A percentile compares a stretch with the other conserved stretches of the same genome.
phyloP scores from a whole-genome alignment of 2,329 filamentous ascomycete genomes.

The Calonectria multiphialidica region DNA sequence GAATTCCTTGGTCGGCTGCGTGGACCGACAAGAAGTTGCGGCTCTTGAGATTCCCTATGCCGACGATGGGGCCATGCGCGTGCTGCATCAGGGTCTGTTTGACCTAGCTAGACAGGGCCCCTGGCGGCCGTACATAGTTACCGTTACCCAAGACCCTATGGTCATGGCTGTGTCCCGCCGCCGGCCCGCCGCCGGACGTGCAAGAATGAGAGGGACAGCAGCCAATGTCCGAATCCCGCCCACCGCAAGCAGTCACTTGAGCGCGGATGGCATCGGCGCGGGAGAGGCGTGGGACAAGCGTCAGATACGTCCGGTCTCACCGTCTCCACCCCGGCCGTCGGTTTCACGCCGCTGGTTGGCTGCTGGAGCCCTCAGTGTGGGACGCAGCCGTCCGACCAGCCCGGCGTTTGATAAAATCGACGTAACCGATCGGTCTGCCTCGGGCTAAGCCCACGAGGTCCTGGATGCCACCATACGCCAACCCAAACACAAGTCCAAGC shows the following conservation, averaged over 20 bases:
- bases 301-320: slow-evolving; percentile 15
- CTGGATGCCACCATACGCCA: slow-evolving; percentile 85
- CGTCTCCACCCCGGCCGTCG: slow-evolving; percentile 20
- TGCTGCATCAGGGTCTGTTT: background rate
- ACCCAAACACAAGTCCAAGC: slow-evolving; percentile 81
- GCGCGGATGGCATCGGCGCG: slow-evolving; percentile 32
- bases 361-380: slow-evolving; percentile 15
- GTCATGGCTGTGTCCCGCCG: background rate
- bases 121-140: background rate
- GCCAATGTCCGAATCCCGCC: background rate
- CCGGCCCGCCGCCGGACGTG: slow-evolving; percentile 12
- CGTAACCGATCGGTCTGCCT: slow-evolving; percentile 80
- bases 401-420: slow-evolving; percentile 73
- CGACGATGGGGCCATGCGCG: slow-evolving; percentile 4
- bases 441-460: slow-evolving; percentile 77
- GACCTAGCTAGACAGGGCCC: background rate
- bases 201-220: background rate
- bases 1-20: background rate
- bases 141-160: background rate
- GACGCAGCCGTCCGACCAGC: slow-evolving; percentile 30
- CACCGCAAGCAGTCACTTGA: slow-evolving; percentile 18
- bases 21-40: slow-evolving; percentile 8
- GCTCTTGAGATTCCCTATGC: slow-evolving; percentile 12
- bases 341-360: slow-evolving; percentile 31
- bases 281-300: slow-evolving; percentile 23